These are phyloP conservation scores for Rhizoclosmatium sp. DNA, from an alignment of 192 early-diverging fungal genomes.

Conservation along the genomic window DNA sequence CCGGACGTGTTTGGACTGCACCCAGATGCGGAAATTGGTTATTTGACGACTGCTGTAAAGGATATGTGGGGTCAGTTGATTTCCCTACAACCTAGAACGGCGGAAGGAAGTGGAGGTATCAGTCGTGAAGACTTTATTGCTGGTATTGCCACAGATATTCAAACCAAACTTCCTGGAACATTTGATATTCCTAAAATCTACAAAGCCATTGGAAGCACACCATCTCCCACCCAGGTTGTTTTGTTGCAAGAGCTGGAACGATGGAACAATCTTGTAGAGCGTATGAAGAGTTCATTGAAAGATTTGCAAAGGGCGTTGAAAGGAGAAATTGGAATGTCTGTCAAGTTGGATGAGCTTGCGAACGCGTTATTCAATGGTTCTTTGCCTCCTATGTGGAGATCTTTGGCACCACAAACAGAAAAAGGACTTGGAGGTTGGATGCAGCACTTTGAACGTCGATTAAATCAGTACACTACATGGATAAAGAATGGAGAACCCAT, in stretches of 20 bases:
- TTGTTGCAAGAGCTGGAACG: slow-evolving; percentile 68
- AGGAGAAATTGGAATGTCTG: slow-evolving; percentile 71
- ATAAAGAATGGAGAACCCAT: slow-evolving; percentile 70
- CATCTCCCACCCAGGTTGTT: slow-evolving; percentile 67
- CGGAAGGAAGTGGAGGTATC: slow-evolving; percentile 67
- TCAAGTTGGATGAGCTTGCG: slow-evolving; percentile 66
- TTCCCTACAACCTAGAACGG: slow-evolving; percentile 63
- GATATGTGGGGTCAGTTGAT: slow-evolving; percentile 72
- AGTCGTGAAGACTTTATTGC: slow-evolving; percentile 70
- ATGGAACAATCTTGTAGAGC: slow-evolving; percentile 69
- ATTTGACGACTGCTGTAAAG: slow-evolving; percentile 67
- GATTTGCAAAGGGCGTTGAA: slow-evolving; percentile 64
- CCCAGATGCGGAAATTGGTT: slow-evolving; percentile 71
- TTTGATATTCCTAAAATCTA: slow-evolving; percentile 67
- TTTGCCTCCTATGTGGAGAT: slow-evolving; percentile 64
- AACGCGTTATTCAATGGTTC: slow-evolving; percentile 64
- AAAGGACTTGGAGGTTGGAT: slow-evolving; percentile 69
- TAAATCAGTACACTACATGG: slow-evolving; percentile 66
- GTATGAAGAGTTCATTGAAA: slow-evolving; percentile 58
- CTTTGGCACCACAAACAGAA: slow-evolving; percentile 66
- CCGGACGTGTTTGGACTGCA: slow-evolving; percentile 72
- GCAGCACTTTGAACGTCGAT: slow-evolving; percentile 63
- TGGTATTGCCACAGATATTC: slow-evolving; percentile 67
- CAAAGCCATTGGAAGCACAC: slow-evolving; percentile 54
- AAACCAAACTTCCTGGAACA: slow-evolving; percentile 58